These are phyloP conservation scores for Coemansia sp. DNA, from an alignment of 192 early-diverging fungal genomes.

Conservation along the genomic window DNA sequence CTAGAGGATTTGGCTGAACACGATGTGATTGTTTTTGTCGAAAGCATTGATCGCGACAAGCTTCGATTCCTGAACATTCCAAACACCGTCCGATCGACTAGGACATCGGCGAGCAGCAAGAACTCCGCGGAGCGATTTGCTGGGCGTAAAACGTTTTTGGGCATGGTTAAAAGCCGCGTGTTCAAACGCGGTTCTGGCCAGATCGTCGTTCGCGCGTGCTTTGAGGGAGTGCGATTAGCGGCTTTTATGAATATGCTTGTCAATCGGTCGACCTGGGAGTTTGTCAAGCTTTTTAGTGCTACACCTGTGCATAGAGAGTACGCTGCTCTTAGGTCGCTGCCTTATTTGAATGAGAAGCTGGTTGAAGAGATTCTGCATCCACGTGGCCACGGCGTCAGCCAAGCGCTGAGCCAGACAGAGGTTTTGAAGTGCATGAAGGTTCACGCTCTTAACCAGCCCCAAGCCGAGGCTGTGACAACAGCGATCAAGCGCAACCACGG, in stretches of 20 bases:
- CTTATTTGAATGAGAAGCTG: conserved; percentile 59
- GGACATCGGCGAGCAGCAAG: not conserved
- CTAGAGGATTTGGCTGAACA: conserved; percentile 51
- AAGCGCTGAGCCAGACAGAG: conserved; percentile 35
- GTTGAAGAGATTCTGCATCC: conserved; percentile 66
- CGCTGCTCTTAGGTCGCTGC: conserved; percentile 66
- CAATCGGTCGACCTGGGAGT: conserved; percentile 42
- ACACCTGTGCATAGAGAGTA: conserved; percentile 86
- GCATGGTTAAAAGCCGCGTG: conserved; percentile 36
- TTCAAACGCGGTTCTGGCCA: conserved; percentile 23
- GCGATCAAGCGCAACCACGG: conserved; percentile 66
- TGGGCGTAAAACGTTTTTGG: conserved; percentile 37
- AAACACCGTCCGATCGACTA: not conserved
- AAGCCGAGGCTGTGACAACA: conserved; percentile 79
- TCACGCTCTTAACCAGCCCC: conserved; percentile 88
- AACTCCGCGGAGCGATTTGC: conserved; percentile 8
- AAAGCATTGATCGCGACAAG: conserved; percentile 27
- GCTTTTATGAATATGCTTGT: conserved; percentile 27
- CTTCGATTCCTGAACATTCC: conserved; percentile 20
- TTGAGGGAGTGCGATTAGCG: conserved; percentile 19
- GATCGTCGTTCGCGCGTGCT: conserved; percentile 34
- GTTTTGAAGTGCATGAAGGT: conserved; percentile 54
- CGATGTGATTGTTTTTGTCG: conserved; percentile 66
- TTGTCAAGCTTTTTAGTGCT: conserved; percentile 59
- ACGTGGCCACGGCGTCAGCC: conserved; percentile 13